A percentile compares a stretch with the other conserved stretches of the same genome.
Conservation (phyloP, 2,329 filamentous ascomycete species). For the Alternaria viburni region DNA sequence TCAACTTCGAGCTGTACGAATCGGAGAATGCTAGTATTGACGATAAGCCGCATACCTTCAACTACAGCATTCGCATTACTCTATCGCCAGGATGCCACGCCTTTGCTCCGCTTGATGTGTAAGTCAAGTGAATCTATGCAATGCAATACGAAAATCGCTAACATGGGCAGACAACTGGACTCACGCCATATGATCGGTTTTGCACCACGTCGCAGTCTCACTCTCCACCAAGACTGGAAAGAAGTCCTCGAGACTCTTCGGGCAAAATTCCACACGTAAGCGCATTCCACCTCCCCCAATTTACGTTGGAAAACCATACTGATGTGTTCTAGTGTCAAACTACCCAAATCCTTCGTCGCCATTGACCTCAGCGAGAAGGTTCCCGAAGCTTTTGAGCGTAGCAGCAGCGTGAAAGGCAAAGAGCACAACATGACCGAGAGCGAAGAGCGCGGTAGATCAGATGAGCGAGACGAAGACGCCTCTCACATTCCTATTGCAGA, state of each 20-base stretch:
- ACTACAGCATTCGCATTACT: conserved; percentile 95
- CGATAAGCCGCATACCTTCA: conserved; percentile 74
- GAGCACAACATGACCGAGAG: conserved; percentile 25
- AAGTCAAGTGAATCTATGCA: conserved; percentile 16
- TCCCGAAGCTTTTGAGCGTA: conserved; percentile 51
- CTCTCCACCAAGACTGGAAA: conserved; percentile 93
- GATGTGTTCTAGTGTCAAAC: conserved; percentile 49
- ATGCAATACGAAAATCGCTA: conserved; percentile 1
- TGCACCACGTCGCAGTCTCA: conserved; percentile 86
- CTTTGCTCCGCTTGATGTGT: conserved; percentile 91
- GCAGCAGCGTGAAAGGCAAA: conserved; percentile 21
- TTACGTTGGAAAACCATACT: neutral
- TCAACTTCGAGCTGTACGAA: conserved; percentile 98
- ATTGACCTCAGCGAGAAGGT: conserved; percentile 59
- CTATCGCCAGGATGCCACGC: conserved; percentile 96
- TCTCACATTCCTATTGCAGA: conserved; percentile 11
- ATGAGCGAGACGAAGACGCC: conserved; percentile 19
- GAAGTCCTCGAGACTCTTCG: conserved; percentile 94
- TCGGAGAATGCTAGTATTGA: conserved; percentile 72
- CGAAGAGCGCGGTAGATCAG: conserved; percentile 24
- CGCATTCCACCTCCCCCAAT: conserved; percentile 17
- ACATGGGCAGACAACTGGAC: conserved; percentile 71
- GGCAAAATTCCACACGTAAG: conserved; percentile 93
- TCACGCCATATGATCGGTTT: conserved; percentile 96
- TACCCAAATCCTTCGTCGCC: conserved; percentile 59